Percentiles rank a stretch among this genome's conserved stretches.
Conservation (phyloP, 2,329 filamentous ascomycete species). For the Teratosphaeria viscida region DNA sequence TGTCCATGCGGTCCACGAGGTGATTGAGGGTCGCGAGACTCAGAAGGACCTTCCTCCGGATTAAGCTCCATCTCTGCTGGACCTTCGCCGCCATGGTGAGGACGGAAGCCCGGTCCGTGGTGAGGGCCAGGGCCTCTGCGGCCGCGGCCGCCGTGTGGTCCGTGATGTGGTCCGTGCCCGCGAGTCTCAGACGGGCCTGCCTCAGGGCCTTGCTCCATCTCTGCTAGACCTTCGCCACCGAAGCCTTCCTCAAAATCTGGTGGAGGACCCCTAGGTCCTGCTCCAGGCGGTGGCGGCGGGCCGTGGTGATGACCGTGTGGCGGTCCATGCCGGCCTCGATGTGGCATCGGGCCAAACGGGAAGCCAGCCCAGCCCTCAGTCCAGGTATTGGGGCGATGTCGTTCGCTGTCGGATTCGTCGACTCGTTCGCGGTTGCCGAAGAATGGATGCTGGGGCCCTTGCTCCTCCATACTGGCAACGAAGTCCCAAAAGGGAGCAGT, state of each 20-base stretch:
- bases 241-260: conserved; percentile 5
- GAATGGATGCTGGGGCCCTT: conserved; percentile 35
- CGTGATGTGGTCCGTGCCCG: not conserved
- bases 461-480: conserved; percentile 39
- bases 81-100: conserved; percentile 1
- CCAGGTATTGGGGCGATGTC: conserved; percentile 10
- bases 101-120: not conserved
- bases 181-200: too few species aligned
- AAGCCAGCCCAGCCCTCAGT: conserved; percentile 29
- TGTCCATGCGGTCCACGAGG: conserved; percentile 10
- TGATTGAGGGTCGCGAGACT: not conserved
- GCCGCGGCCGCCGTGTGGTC: too few species aligned
- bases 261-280: not conserved
- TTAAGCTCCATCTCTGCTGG: not conserved
- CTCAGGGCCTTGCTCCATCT: not conserved
- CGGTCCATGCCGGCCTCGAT: conserved; percentile 13
- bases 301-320: not conserved
- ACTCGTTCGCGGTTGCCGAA: conserved; percentile 28
- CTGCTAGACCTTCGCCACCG: not conserved
- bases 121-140: not conserved
- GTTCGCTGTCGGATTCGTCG: conserved; percentile 9
- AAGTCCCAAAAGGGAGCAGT: conserved; percentile 48
- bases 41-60: conserved; percentile 10
- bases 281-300: not conserved
- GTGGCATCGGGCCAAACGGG: conserved; percentile 22